Base-by-base conservation (phyloP, 768 basidiomycete genomes). In the Lyophyllum atratum region DNA sequence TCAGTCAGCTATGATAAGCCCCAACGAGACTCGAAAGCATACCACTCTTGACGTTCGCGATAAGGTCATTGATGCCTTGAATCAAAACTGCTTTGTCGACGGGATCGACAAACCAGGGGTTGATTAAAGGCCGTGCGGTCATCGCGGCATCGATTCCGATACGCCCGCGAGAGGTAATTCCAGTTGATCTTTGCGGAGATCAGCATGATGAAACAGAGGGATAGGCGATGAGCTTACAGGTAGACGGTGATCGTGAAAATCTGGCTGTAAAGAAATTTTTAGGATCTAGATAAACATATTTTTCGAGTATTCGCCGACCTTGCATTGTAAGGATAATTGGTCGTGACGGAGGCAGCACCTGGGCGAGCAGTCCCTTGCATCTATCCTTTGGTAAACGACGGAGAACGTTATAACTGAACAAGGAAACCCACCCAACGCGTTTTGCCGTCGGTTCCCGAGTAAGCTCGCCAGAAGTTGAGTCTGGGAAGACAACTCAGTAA, bases 211-310 rank as follows among this genome's bases (percentile, higher is more conserved):
- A 14, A 47, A 43, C 26, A 22, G 28, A 43, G 22, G 7, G 10
- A n/a, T 28, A 21, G 21, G 15, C 21, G 46, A 42, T 25, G 26
- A 34, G 61, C 78, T 55, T 59, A 83, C 80, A 87, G 69, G 64
- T 86, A 86, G 4, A 79, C 66, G 0, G 85, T 87, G 69, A 87
- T 85, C 0, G 85, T 85, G 71, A 85, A 84, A 52, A 84, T 79
- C 65, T 81, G 73, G 65, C 76, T 77, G 33, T 49, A 14, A 25
- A 28, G 46, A 19, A 57, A n/a, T n/a, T 31, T 33, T 9, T 37
- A 29, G 50, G 42, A 21, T 6, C n/a, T 15, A 17, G 26, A 26
- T 34, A 19, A 34, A 19, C 19, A 24, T 10, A 31, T 51, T 11
- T 7, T 14, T 14, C 2, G 25, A 51, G 48, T 7, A 19, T 10